Evolutionary conservation across 345 rosid genomes (phyloP).

Genomic region (Populus pruinosa): DNA sequence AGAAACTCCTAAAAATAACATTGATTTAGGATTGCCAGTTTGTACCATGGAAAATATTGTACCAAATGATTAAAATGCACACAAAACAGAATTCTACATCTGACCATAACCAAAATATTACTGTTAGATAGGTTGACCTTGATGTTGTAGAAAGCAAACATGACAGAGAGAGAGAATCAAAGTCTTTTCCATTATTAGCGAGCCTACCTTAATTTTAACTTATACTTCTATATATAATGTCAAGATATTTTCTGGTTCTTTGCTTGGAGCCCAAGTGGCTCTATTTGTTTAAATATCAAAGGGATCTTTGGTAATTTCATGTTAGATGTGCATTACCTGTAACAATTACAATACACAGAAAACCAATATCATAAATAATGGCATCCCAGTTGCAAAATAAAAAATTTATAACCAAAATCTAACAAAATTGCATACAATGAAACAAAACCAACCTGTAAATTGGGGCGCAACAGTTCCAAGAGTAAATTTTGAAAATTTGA

Average conservation of each 20-base stretch:
- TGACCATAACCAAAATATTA: not conserved
- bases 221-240: too few relatives aligned
- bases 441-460: conserved; percentile 72
- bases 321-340: too few relatives aligned
- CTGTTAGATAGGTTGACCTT: too few relatives aligned
- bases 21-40: not conserved
- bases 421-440: not conserved
- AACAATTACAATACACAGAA: not conserved
- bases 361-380: not conserved
- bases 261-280: too few relatives aligned
- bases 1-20: conserved; percentile 26
- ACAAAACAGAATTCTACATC: not conserved
- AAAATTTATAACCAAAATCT: not conserved
- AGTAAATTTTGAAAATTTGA: conserved; percentile 88
- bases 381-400: not conserved
- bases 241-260: too few relatives aligned
- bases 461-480: conserved; percentile 99
- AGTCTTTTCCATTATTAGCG: too few relatives aligned
- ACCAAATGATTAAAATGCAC: not conserved
- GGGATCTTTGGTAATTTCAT: too few relatives aligned
- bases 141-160: too few relatives aligned
- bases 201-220: too few relatives aligned
- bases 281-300: too few relatives aligned
- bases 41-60: not conserved
- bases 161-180: too few relatives aligned